Conservation (phyloP, 164 flowering plant species). For the Magnolia kwangsiensis region DNA sequence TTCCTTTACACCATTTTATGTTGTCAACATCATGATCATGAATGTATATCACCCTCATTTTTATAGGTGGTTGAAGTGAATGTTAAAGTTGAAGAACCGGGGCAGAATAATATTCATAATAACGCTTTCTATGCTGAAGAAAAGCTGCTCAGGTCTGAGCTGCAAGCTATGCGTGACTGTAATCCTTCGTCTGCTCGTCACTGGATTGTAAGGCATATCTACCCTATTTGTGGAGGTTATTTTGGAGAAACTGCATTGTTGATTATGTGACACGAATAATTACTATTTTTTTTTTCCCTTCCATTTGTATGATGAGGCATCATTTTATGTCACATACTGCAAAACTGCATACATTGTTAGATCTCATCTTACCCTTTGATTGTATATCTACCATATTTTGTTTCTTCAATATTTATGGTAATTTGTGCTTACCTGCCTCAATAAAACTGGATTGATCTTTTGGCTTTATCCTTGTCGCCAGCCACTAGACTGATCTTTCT, state of each 20-base stretch:
- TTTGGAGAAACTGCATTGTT: background rate
- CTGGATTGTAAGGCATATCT: conserved; percentile 65
- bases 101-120: conserved; percentile 68
- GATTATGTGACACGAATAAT: background rate
- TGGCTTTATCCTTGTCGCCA: no score
- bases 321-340: no score
- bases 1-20: background rate
- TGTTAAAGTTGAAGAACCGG: conserved; percentile 78
- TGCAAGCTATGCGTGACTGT: conserved; percentile 89
- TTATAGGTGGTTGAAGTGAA: conserved; percentile 77
- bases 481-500: no score
- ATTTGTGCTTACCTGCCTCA: no score
- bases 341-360: background rate
- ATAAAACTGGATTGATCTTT: no score
- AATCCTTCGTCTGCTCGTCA: conserved; percentile 79
- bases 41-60: background rate
- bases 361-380: background rate
- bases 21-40: background rate
- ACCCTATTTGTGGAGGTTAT: background rate
- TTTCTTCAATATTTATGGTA: background rate
- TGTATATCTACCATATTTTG: background rate
- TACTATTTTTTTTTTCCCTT: no score
- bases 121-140: conserved; percentile 92
- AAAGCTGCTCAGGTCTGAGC: conserved; percentile 64
- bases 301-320: no score